These are phyloP conservation scores for Plasmodium falciparum DNA, from an alignment of 169 alveolate species.

Conservation along the genomic window DNA sequence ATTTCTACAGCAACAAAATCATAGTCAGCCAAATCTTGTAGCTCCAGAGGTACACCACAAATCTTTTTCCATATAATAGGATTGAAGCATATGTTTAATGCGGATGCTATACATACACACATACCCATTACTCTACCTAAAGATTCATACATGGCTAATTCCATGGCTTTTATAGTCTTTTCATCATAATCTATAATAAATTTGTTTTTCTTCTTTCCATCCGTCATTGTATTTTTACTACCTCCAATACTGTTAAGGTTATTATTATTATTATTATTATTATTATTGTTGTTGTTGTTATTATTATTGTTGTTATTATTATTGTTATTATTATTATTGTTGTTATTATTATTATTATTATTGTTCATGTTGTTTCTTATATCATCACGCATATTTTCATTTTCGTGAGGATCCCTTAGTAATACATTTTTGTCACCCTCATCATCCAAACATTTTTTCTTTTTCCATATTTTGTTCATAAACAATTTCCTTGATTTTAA, in stretches of 20 bases:
- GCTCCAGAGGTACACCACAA: constrained; percentile 77
- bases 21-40: constrained; percentile 86
- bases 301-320: background rate
- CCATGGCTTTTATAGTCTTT: constrained; percentile 72
- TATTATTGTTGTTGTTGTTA: background rate
- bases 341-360: too few relatives aligned
- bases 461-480: constrained; percentile 39
- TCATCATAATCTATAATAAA: constrained; percentile 59
- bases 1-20: constrained; percentile 89
- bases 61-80: constrained; percentile 93
- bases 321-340: too few relatives aligned
- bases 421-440: too few relatives aligned
- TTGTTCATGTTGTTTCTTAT: too few relatives aligned
- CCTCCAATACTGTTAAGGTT: background rate
- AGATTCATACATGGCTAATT: constrained; percentile 90
- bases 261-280: constrained; percentile 7
- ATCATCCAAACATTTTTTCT: constrained; percentile 8
- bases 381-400: too few relatives aligned
- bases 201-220: constrained; percentile 12
- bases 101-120: constrained; percentile 90
- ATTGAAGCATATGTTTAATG: constrained; percentile 89
- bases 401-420: too few relatives aligned
- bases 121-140: constrained; percentile 93
- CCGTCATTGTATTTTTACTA: constrained; percentile 3
- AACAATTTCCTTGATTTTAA: constrained; percentile 63